phyloP scores from a whole-genome alignment of 495 filamentous ascomycete species.

The Parmelia sp. region DNA sequence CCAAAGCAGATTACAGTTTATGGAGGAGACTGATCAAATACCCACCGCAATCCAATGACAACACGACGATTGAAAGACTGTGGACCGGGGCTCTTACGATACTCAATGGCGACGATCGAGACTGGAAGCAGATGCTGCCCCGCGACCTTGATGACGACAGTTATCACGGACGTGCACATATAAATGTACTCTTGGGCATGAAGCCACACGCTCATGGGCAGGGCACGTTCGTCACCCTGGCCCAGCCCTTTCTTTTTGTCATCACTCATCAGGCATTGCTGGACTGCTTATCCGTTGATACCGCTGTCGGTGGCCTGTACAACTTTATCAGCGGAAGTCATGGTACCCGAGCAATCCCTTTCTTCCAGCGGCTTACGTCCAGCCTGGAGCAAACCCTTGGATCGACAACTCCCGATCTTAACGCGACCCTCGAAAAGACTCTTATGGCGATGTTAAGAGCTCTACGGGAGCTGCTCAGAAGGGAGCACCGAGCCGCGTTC shows the following conservation, averaged over 20 bases:
- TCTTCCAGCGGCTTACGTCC: constrained; percentile 32
- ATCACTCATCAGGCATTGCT: constrained; percentile 47
- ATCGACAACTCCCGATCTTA: not conserved
- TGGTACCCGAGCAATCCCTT: constrained; percentile 40
- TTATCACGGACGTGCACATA: constrained; percentile 6
- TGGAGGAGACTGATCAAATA: constrained; percentile 13
- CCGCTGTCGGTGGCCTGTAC: constrained; percentile 50
- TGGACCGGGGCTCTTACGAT: constrained; percentile 9
- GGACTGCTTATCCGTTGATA: constrained; percentile 47
- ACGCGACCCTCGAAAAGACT: constrained; percentile 2
- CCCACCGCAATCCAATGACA: constrained; percentile 6
- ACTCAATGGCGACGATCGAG: constrained; percentile 5
- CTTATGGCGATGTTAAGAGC: constrained; percentile 7
- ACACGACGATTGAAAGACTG: constrained; percentile 5
- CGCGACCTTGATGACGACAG: constrained; percentile 7
- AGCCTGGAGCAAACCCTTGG: constrained; percentile 11
- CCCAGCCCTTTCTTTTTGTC: constrained; percentile 43
- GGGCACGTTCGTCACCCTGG: not conserved
- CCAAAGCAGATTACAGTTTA: constrained; percentile 4
- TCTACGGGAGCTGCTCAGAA: constrained; percentile 9
- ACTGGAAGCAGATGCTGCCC: constrained; percentile 14
- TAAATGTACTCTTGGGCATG: constrained; percentile 8
- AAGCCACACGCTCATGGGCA: constrained; percentile 4
- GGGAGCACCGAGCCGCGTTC: constrained; percentile 12
- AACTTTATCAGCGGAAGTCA: constrained; percentile 47